Base-by-base conservation (phyloP, 805 yeast species). In the Pichia sporocuriosa region DNA sequence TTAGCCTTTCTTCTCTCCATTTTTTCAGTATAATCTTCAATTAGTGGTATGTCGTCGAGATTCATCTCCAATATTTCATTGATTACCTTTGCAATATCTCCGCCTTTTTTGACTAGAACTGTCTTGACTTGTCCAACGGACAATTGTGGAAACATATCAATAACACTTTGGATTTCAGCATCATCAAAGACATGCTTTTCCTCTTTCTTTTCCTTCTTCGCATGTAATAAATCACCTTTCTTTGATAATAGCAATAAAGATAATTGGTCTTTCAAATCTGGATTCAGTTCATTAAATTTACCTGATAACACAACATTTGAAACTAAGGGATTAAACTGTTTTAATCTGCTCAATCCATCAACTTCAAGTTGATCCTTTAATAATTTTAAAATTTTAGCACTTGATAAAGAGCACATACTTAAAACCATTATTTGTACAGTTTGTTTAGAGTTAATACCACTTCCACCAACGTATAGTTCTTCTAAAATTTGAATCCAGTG, bases 91-190 rank as follows among this genome's bases (percentile, higher is more conserved):
- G 83, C 90, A 1, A 80, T 75, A 41, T 75, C 65, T 32, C 71
- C 62, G 32, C 69, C 65, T 50, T 77, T 62, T 26, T 70, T 65
- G 20, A 61, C 54, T 12, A 86, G 58, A 3, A 85, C 51, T 2
- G 66, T 63, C n/a, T 61, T 62, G 0, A 80, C 72, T 54, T 76
- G 71, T 1, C 64, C 59, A 4, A 58, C 53, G 0, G 73, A 62
- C 27, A 86, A 56, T 30, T 72, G 72, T 0, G 96, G 96, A 56
- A 87, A 84, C 46, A 88, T 56, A 25, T 79, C 85, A n/a, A 57
- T 44, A 32, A 73, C 51, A 21, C 63, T 62, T 15, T 58, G 54
- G 2, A 81, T 65, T 33, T 69, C 65, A 3, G 58, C 63, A 25
- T 63, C 59, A 24, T 57, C 57, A 40, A 61, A 59, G 6, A 6